Evolutionary conservation across 495 filamentous ascomycete species (phyloP), one percentile per base, ranked within the genome.

Genomic region (Hypoxylon lienhwacheense): DNA sequence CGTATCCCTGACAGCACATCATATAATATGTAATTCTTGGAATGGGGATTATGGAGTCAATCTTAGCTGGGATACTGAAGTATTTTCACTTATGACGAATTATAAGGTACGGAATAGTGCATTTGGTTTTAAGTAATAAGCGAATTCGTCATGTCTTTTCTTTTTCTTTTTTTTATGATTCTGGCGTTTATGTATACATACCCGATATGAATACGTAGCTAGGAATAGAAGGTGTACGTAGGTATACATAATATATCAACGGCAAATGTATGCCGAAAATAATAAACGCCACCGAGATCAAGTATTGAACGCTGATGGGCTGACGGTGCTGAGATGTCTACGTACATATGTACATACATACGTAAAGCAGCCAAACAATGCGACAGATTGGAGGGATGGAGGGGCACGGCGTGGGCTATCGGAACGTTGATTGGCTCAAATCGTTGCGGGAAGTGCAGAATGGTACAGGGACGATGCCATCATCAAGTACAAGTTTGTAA

Each of bases 401-500:
- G 50, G 57, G 56, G 56, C 25, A 46, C 39, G 40, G 48, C 39
- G 43, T 24, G n/a, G 15, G 44, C 44, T 31, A 49, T n/a, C 46
- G 42, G n/a, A 21, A 7, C 21, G 39, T 10, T 61, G 26, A 47
- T 55, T 55, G 46, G 41, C 15, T 5, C 12, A 24, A 52, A 29
- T 1, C 12, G 35, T 25, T 44, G 47, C 40, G 46, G 46, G 47
- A 61, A 33, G 34, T 47, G 51, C 51, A 61, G 51, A 51, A 51
- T 46, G 25, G 43, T 47, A 55, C 51, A 61, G 51, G 57, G 57
- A 47, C 32, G 43, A 43, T 61, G 47, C 47, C 57, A 61, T 61
- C 57, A 55, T 61, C 37, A 54, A 31, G 49, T 53, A 33, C 39
- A 42, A 42, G 29, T 32, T 25, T 43, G 46, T 40, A 61, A 61